Base-by-base conservation (phyloP, 345 rosid genomes). In the Syzygium oleosum region DNA sequence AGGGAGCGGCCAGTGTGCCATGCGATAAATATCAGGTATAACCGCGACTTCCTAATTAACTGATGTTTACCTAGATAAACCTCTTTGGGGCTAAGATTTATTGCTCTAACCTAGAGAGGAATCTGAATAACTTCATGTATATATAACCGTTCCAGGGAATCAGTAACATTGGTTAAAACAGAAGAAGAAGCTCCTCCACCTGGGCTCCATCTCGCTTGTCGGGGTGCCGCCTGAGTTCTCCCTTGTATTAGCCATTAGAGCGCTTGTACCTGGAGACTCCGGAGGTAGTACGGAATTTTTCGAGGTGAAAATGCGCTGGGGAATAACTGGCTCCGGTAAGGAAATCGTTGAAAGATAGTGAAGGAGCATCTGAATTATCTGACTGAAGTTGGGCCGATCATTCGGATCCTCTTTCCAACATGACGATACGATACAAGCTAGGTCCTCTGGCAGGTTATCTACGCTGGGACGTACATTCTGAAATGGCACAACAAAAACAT, bases 391-490 rank as follows among this genome's bases (percentile, higher is more conserved):
- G 4, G 99, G 99, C 51, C 99, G 91, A 80, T 94, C 93, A 88
- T 94, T 94, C 22, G 99, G 97, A 92, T 98, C 99, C 90, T 98
- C 99, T 90, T 96, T 93, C 99, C 99, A 98, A 87, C 99, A 96
- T n/a, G 99, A 94, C 27, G 98, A 95, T 78, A 98, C 97, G 0
- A 96, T 96, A 92, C 88, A 68, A 0, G 96, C 98, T 88, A 98
- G 87, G 46, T 96, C 99, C 86, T 92, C 95, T 17, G 97, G 99
- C 51, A 98, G 94, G 88, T 93, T 88, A 12, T 98, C 99, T 1
- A 96, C 95, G 84, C 96, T 95, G 19, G 99, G 99, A 91, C 99
- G 93, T 84, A 93, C 91, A 90, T 96, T 98, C 99, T 96, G 94
- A 87, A 55, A 65, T 68, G 88, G 46, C 49, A 52, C 59, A 52